Percentiles rank a stretch among this genome's conserved stretches.
phyloP scores from a whole-genome alignment of 2,329 filamentous ascomycete genomes.

The Seiridium unicorne region DNA sequence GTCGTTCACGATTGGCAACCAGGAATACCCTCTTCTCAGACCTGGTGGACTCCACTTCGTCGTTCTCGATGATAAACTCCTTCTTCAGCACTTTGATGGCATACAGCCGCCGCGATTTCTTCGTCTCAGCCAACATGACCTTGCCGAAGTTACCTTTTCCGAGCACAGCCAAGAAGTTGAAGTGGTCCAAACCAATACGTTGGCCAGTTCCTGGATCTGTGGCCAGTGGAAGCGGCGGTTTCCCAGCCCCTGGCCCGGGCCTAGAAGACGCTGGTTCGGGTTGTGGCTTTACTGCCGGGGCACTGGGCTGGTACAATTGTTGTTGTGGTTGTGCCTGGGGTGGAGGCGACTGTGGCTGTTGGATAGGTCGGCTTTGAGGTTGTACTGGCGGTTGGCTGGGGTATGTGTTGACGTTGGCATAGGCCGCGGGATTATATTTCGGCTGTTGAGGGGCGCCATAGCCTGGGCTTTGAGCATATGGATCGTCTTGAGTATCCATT shows the following conservation, averaged over 20 bases:
- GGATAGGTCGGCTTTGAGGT: slow-evolving; percentile 36
- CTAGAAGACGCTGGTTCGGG: slow-evolving; percentile 31
- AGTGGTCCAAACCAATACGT: slow-evolving; percentile 93
- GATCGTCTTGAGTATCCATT: slow-evolving; percentile 27
- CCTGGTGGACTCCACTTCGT: slow-evolving; percentile 95
- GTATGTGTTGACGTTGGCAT: slow-evolving; percentile 62
- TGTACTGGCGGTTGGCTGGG: slow-evolving; percentile 35
- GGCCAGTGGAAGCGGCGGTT: slow-evolving; percentile 67
- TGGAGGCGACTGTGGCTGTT: slow-evolving; percentile 29
- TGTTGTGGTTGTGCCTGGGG: slow-evolving; percentile 22
- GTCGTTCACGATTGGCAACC: slow-evolving; percentile 93
- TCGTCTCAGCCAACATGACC: slow-evolving; percentile 98
- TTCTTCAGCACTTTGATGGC: slow-evolving; percentile 99
- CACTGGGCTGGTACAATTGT: slow-evolving; percentile 28
- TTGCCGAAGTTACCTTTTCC: slow-evolving; percentile 99
- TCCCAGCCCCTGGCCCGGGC: slow-evolving; percentile 27
- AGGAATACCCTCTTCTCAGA: slow-evolving; percentile 98
- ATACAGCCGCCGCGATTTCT: slow-evolving; percentile 86
- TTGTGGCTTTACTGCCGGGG: slow-evolving; percentile 36
- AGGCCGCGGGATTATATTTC: slow-evolving; percentile 76
- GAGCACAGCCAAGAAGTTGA: slow-evolving; percentile 97
- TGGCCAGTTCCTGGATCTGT: slow-evolving; percentile 72
- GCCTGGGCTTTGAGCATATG: slow-evolving; percentile 21
- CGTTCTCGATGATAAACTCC: slow-evolving; percentile 99
- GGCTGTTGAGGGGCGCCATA: slow-evolving; percentile 43